A percentile compares a stretch with the other conserved stretches of the same genome.
Evolutionary conservation across 1,284 basidiomycete species (phyloP).

Genomic region (Sporisorium iseilematis-ciliati): DNA sequence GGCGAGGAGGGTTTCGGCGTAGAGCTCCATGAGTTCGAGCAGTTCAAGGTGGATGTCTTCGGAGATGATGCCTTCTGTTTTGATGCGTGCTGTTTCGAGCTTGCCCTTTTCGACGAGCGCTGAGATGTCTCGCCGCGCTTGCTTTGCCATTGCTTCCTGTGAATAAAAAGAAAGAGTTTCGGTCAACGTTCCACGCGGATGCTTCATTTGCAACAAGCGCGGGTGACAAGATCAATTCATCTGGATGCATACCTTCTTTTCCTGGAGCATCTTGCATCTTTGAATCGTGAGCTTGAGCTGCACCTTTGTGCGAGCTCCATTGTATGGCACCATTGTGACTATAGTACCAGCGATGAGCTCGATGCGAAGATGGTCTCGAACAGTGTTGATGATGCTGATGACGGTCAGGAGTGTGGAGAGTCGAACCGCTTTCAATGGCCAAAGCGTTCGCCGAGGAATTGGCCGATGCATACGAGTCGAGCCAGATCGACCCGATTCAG

Average conservation of each 20-base stretch:
- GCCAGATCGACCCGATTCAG: slow-evolving; percentile 1
- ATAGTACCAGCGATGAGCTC: background rate
- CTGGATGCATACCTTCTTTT: slow-evolving; percentile 79
- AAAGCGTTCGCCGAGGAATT: slow-evolving; percentile 41
- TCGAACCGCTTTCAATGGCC: background rate
- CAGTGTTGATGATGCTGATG: background rate
- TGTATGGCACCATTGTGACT: slow-evolving; percentile 59
- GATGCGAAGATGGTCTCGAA: too few relatives aligned
- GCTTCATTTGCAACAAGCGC: slow-evolving; percentile 4
- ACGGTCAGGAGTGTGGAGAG: slow-evolving; percentile 17
- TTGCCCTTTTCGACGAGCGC: slow-evolving; percentile 82
- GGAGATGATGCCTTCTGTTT: slow-evolving; percentile 84
- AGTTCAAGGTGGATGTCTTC: slow-evolving; percentile 75
- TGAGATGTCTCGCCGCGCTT: slow-evolving; percentile 81
- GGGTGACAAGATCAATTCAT: slow-evolving; percentile 68
- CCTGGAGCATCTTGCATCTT: slow-evolving; percentile 86
- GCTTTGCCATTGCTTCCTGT: slow-evolving; percentile 85
- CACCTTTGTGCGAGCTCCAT: slow-evolving; percentile 61
- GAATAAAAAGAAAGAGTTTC: background rate
- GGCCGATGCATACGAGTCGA: slow-evolving; percentile 20
- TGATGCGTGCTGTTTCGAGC: slow-evolving; percentile 84
- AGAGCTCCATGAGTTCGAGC: slow-evolving; percentile 90
- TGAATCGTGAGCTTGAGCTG: slow-evolving; percentile 85
- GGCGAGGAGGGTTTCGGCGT: slow-evolving; percentile 90
- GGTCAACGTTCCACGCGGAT: slow-evolving; percentile 2